These are phyloP conservation scores for Fragosphaeria purpurea DNA, from an alignment of 2,329 filamentous ascomycete species.

Conservation along the genomic window DNA sequence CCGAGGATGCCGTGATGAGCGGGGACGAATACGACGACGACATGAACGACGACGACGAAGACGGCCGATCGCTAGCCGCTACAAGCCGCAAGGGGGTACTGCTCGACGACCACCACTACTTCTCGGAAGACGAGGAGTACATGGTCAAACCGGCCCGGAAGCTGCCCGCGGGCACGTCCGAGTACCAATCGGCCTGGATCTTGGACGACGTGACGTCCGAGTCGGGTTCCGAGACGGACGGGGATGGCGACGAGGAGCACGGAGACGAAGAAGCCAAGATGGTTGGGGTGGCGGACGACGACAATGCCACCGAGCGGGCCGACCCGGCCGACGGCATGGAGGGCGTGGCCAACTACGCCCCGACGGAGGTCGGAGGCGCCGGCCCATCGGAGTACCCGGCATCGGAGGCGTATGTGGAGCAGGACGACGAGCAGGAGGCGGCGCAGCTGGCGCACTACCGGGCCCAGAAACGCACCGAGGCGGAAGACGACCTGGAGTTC, in stretches of 20 bases:
- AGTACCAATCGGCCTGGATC: constrained; percentile 93
- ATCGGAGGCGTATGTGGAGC: constrained; percentile 82
- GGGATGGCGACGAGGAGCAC: constrained; percentile 46
- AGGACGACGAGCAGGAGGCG: constrained; percentile 70
- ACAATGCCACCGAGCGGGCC: constrained; percentile 50
- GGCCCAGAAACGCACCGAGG: constrained; percentile 65
- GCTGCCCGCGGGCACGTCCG: constrained; percentile 82
- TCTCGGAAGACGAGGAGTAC: constrained; percentile 72
- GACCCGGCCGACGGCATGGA: constrained; percentile 65
- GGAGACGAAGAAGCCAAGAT: constrained; percentile 20
- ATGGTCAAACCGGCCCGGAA: constrained; percentile 55
- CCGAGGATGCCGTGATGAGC: constrained; percentile 70
- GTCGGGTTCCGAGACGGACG: constrained; percentile 75
- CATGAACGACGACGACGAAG: constrained; percentile 31
- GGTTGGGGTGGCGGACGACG: constrained; percentile 26
- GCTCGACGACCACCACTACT: constrained; percentile 95
- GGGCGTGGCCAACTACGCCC: constrained; percentile 53
- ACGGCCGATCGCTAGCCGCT: constrained; percentile 27
- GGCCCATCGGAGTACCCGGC: constrained; percentile 84
- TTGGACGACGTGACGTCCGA: constrained; percentile 66
- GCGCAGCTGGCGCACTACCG: constrained; percentile 75
- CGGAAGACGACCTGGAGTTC: constrained; percentile 89
- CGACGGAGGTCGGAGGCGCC: constrained; percentile 50
- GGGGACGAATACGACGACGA: constrained; percentile 39
- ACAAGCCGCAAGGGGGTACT: constrained; percentile 73